A percentile compares a stretch with the other conserved stretches of the same genome.
Conservation (phyloP, 768 basidiomycete species). For the Macrolepiota dolichaula region DNA sequence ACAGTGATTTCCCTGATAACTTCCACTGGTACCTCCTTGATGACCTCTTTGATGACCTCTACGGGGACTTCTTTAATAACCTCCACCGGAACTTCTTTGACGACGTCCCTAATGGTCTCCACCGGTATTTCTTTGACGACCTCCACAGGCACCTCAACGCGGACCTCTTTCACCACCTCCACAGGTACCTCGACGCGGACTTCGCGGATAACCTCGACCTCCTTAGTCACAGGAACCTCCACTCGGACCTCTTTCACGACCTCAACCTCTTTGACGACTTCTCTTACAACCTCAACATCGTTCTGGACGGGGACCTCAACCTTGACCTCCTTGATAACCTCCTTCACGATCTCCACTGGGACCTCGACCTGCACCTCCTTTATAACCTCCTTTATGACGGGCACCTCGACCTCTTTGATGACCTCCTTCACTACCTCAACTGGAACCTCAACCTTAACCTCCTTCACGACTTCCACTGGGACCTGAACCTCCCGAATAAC, state of each 20-base stretch:
- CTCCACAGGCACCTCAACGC: conserved; percentile 7
- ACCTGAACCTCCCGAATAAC: conserved; percentile 10
- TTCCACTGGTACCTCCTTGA: conserved; percentile 14
- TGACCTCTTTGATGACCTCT: not conserved
- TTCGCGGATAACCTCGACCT: conserved; percentile 14
- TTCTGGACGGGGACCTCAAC: conserved; percentile 12
- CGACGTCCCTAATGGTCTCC: not conserved
- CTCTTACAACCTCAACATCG: conserved; percentile 4
- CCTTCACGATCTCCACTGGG: conserved; percentile 5
- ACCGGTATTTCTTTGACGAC: conserved; percentile 4
- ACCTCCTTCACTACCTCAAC: conserved; percentile 3
- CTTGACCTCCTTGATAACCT: conserved; percentile 13
- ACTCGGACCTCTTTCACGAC: conserved; percentile 4
- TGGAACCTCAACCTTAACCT: conserved; percentile 4
- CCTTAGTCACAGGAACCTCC: conserved; percentile 5
- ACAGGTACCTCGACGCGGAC: conserved; percentile 10
- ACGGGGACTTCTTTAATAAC: conserved; percentile 5
- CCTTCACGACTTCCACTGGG: conserved; percentile 5
- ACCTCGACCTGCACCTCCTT: conserved; percentile 8
- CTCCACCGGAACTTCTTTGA: not conserved
- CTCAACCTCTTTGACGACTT: conserved; percentile 9
- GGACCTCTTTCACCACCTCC: conserved; percentile 3
- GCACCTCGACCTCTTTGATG: conserved; percentile 3
- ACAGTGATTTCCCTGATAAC: not conserved
- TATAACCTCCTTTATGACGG: conserved; percentile 3